phyloP scores from a whole-genome alignment of 2,329 filamentous ascomycete species.

The Sclerotinia glacialis region DNA sequence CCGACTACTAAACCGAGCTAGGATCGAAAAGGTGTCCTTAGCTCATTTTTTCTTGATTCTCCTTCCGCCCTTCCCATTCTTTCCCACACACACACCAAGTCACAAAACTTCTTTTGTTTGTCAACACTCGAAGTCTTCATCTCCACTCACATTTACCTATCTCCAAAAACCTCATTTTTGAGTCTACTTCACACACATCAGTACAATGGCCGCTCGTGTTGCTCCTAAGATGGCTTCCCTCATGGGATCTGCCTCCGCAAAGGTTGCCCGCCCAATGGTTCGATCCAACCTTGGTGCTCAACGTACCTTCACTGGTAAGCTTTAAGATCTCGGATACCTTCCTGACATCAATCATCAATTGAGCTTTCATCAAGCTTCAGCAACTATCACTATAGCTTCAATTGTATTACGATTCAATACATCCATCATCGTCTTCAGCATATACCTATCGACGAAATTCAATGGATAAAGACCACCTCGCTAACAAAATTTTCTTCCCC shows the following conservation, averaged over 20 bases:
- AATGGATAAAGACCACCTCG: constrained; percentile 25
- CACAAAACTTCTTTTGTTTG: constrained; percentile 17
- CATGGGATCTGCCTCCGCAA: constrained; percentile 59
- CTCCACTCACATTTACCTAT: constrained; percentile 21
- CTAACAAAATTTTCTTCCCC: constrained; percentile 32
- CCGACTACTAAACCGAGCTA: constrained; percentile 22
- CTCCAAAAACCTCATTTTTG: constrained; percentile 25
- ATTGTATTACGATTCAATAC: constrained; percentile 5
- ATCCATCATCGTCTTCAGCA: constrained; percentile 5
- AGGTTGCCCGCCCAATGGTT: constrained; percentile 74
- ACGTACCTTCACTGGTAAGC: constrained; percentile 73
- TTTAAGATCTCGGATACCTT: constrained; percentile 17
- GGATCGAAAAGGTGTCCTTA: constrained; percentile 12
- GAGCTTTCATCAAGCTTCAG: constrained; percentile 12
- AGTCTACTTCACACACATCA: constrained; percentile 41
- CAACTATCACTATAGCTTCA: constrained; percentile 7
- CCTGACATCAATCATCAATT: constrained; percentile 22
- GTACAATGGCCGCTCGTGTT: constrained; percentile 79
- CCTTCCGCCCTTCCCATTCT: constrained; percentile 21
- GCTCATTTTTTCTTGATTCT: constrained; percentile 19
- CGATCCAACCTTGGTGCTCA: constrained; percentile 61
- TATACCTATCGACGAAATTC: not conserved
- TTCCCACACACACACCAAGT: constrained; percentile 14
- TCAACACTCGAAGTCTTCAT: constrained; percentile 21
- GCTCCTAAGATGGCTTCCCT: constrained; percentile 74